A percentile compares a stretch with the other conserved stretches of the same genome.
phyloP scores from a whole-genome alignment of 495 filamentous ascomycete species.

The Platismatia glauca region DNA sequence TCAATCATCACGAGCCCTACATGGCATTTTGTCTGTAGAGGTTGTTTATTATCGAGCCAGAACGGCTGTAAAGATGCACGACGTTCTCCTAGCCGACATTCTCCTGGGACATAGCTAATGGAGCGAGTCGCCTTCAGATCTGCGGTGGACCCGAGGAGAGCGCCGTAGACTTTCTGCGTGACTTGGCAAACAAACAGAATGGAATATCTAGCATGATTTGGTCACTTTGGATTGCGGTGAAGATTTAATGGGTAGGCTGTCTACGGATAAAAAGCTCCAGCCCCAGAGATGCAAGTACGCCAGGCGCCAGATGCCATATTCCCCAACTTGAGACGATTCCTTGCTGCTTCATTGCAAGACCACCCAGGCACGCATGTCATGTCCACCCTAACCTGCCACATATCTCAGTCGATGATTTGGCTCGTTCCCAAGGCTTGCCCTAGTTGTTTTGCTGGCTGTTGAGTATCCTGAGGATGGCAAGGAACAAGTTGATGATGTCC shows the following conservation, averaged over 20 bases:
- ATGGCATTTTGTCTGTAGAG: not conserved
- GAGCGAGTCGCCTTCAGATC: no score
- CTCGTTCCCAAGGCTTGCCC: not conserved
- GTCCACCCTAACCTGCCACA: not conserved
- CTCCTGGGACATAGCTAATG: no score
- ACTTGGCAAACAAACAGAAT: no score
- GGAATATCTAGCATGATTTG: not conserved
- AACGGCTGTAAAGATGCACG: no score
- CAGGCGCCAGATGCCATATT: not conserved
- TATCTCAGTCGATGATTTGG: not conserved
- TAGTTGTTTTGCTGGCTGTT: conserved; percentile 83
- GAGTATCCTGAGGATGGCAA: conserved; percentile 82
- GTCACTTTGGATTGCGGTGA: not conserved
- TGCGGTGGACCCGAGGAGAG: not conserved
- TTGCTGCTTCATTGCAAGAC: not conserved
- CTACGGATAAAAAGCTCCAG: not conserved
- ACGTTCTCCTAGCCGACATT: no score
- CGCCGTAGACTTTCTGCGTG: not conserved
- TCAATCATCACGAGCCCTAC: no score
- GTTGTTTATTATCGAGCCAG: no score
- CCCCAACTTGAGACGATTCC: not conserved
- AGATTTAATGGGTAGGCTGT: not conserved
- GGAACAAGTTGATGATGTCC: conserved; percentile 93
- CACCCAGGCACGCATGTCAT: not conserved
- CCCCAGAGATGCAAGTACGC: not conserved